Evolutionary conservation across 2,329 filamentous ascomycete genomes (phyloP), one percentile per base, ranked within the genome.

Genomic region (Cordyceps farinosa): DNA sequence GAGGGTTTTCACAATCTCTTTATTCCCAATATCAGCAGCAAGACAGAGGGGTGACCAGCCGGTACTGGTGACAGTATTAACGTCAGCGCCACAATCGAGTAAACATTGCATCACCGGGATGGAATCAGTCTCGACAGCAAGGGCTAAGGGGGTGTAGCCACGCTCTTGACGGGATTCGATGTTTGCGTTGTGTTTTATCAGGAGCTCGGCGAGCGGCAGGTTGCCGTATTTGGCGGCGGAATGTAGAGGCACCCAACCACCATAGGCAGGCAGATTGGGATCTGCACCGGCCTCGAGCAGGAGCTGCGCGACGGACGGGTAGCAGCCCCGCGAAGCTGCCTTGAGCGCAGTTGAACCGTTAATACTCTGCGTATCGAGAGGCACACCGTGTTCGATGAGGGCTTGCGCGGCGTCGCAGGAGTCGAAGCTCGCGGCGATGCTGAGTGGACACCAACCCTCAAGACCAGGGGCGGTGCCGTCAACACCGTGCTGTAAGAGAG

Each of bases 41-140:
- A 76, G 76, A 32, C 71, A 74, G 55, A 73, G 67, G 3, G 47
- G 66, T 57, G n/a, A 64, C 66, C 36, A 68, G 15, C 47, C 53
- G 7, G 56, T 64, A 62, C 67, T 68, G 3, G 67, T 66, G 8
- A 65, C 64, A 38, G 65, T 47, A 48, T 71, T 69, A 51, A 69
- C 66, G 68, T 73, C 71, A 66, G 70, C 72, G 61, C 72, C 74
- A 3, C 69, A 36, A 1, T 52, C n/a, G 5, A 67, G 52, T 22
- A 67, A 50, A 11, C 58, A 38, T 34, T 44, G 29, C 29, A 64
- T 58, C 27, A 66, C 45, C 3, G 34, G 45, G 11, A 40, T 32
- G 2, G 36, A n/a, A 32, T 48, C 45, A 11, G 58, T 44, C 34
- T 66, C 61, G 7, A 54, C 52, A 17, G 66, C 66, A 22, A 66